Base-by-base conservation (phyloP, 2,329 filamentous ascomycete species). In the Xylariaceae sp. region DNA sequence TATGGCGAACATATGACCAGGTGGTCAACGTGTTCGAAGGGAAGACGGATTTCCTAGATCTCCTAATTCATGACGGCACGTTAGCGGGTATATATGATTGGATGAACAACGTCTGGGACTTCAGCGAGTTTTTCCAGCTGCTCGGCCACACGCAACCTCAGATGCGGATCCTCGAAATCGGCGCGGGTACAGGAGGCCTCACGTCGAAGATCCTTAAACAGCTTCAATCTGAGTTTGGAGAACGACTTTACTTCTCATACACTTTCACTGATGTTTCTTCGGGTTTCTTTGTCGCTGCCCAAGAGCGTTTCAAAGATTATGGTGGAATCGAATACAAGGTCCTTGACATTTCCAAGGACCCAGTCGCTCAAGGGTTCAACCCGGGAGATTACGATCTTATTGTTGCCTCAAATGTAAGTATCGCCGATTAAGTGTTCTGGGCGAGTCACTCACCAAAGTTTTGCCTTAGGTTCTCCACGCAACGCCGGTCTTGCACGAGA, bases 271-370 rank as follows among this genome's bases (percentile, higher is more conserved):
- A 31, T 12, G 28, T 41, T 3, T 50, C 34, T 23, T 21, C 47
- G 14, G 34, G 47, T 5, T 29, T 40, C 21, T 19, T 50, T 8
- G 17, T 31, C 8, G 24, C 34, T 17, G 47, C 47, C 5, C 24
- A 41, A 14, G 47, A 50, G 8, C 5, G 37, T 8, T 52, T 36
- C 46, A 6, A 21, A 2, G 9, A 19, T 8, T 14, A 37, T 17
- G 5, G 23, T 11, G 48, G 53, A 1, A 56, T 63, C 16, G 34
- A 53, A 8, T 39, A 23, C 5, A 21, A 34, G 9, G 50, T 58
- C n/a, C 33, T 36, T n/a, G 33, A 36, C n/a, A 16, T 36, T n/a
- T 36, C 33, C 8, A 7, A n/a, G 6, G 33, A 36, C n/a, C 33
- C 33, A 16, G 8, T 36, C n/a, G 33, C 8, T 9, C 33, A 36